Evolutionary conservation across 2,329 filamentous ascomycete species (phyloP), one percentile per base, ranked within the genome.

Genomic region (Massarina eburnea): DNA sequence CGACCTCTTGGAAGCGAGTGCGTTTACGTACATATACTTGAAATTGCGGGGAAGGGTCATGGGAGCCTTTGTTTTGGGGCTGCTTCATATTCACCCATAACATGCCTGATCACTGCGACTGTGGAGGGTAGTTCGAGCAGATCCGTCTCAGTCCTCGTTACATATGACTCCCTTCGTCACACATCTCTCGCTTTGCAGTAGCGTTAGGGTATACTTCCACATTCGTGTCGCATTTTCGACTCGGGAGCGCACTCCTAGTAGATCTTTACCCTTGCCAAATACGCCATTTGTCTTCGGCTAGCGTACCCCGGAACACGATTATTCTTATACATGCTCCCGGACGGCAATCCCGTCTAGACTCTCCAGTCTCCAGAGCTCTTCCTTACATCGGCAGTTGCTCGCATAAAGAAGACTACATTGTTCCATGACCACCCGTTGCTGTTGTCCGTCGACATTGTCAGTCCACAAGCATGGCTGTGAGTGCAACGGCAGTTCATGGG

Each of bases 401-500:
- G 27, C 12, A 30, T 8, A 14, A 14, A 30, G 27, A 30, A 8
- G 27, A 30, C 27, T 8, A 30, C 27, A 30, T 30, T 14, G 12
- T 30, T 14, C 27, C n/a, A 30, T 30, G 27, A 30, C 27, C 27
- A 30, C 9, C 27, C 27, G 12, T 14, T 14, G 27, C 12, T 30
- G 27, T 30, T 30, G 6, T 30, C 27, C 27, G 27, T 30, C 27
- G 27, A 5, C 27, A 14, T 14, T 30, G 27, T 14, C 27, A 14
- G 27, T 18, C 17, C 15, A 15, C 20, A 8, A n/a, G 14, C 20
- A 9, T 24, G 10, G 22, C 35, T 24, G 22, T 38, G 35, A 37
- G 20, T 10, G 14, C 20, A 14, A 38, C 18, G 4, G 35, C 17
- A n/a, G 24, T n/a, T 24, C 55, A 64, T 48, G 62, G 41, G n/a